Conservation (phyloP, 352 stramenopile species). For the Pythium phragmitis region DNA sequence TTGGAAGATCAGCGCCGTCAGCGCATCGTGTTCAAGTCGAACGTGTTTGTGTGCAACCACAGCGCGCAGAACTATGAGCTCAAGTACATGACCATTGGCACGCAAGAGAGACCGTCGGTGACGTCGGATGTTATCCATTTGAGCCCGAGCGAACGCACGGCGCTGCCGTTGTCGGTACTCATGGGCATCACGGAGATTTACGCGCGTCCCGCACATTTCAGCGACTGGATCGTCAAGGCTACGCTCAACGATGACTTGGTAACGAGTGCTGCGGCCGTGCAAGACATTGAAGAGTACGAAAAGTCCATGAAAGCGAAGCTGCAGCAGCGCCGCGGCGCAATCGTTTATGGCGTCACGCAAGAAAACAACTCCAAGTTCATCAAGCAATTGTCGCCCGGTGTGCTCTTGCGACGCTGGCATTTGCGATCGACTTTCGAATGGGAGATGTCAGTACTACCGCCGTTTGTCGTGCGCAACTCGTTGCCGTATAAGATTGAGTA, state of each 20-base stretch:
- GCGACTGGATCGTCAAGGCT: conserved; percentile 72
- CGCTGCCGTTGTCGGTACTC: conserved; percentile 53
- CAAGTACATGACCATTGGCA: conserved; percentile 67
- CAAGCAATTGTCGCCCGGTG: conserved; percentile 68
- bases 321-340: conserved; percentile 60
- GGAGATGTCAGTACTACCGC: conserved; percentile 71
- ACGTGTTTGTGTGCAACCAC: conserved; percentile 80
- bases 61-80: conserved; percentile 72
- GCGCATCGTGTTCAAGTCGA: conserved; percentile 75
- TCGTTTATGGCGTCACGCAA: conserved; percentile 75
- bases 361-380: conserved; percentile 73
- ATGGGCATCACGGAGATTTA: conserved; percentile 88
- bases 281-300: conserved; percentile 59
- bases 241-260: conserved; percentile 78
- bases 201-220: conserved; percentile 61
- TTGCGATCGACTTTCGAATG: conserved; percentile 77
- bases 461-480: conserved; percentile 87
- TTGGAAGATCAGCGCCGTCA: conserved; percentile 67
- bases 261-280: conserved; percentile 50
- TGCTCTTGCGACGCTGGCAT: conserved; percentile 76
- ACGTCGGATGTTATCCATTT: conserved; percentile 64
- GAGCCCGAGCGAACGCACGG: conserved; percentile 60
- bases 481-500: conserved; percentile 85
- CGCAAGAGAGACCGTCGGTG: conserved; percentile 40
- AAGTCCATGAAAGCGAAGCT: conserved; percentile 44